Evolutionary conservation across 225 moss, liverwort and hornwort species (phyloP).

Genomic region (Pseudoscleropodium purum): DNA sequence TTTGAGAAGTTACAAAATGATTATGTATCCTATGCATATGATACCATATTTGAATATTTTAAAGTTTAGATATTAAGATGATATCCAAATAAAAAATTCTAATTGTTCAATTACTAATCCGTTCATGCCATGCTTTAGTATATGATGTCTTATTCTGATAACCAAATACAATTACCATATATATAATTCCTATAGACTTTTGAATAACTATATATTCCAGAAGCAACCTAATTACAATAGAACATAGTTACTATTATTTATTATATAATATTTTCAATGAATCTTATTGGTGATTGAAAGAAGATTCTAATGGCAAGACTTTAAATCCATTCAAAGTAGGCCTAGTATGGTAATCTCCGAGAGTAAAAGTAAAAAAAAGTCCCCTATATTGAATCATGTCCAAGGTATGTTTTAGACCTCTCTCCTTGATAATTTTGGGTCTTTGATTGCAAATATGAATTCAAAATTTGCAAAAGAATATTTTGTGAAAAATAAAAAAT

Average conservation of each 20-base stretch:
- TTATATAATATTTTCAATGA: accelerated
- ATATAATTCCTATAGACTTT: accelerated
- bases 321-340: too few species aligned
- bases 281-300: neutral
- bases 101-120: neutral
- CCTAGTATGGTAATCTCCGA: too few species aligned
- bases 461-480: too few species aligned
- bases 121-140: neutral
- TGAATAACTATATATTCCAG: too few species aligned
- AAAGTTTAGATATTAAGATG: neutral
- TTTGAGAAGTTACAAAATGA: neutral
- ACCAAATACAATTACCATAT: neutral
- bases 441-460: too few species aligned
- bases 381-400: too few species aligned
- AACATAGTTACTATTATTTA: accelerated
- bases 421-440: too few species aligned
- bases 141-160: too few species aligned
- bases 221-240: neutral
- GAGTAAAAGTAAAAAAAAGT: too few species aligned
- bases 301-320: neutral
- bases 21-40: neutral
- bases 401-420: too few species aligned
- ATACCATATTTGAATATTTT: accelerated
- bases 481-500: too few species aligned
- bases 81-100: neutral